Evolutionary conservation across 495 filamentous ascomycete genomes (phyloP).

Genomic region (Penicillium maclennaniae): DNA sequence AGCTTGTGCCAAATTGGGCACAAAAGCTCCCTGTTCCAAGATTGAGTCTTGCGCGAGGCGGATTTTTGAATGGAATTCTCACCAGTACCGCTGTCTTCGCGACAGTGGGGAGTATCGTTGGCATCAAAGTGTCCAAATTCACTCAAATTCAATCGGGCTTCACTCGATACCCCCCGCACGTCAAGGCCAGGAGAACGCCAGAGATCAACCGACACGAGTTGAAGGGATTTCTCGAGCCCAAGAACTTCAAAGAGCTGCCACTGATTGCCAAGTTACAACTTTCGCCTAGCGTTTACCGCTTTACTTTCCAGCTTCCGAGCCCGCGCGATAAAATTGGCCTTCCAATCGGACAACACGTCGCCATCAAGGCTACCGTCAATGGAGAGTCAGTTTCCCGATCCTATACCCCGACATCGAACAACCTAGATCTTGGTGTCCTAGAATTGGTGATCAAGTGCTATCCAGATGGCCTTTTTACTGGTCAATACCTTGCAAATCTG

Average conservation of each 20-base stretch:
- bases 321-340: conserved; percentile 40
- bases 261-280: conserved; percentile 39
- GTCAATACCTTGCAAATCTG: conserved; percentile 36
- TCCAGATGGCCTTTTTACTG: conserved; percentile 36
- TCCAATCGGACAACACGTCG: conserved; percentile 51
- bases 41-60: background rate
- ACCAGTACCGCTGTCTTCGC: conserved; percentile 14
- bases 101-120: background rate
- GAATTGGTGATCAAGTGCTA: conserved; percentile 44
- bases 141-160: conserved; percentile 30
- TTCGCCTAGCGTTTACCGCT: conserved; percentile 42
- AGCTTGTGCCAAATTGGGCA: background rate
- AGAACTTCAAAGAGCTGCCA: conserved; percentile 42
- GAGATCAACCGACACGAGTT: conserved; percentile 27
- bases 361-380: conserved; percentile 41
- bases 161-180: conserved; percentile 32
- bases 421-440: conserved; percentile 38
- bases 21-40: background rate
- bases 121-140: conserved; percentile 18
- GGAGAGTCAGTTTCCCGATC: conserved; percentile 40
- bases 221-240: conserved; percentile 40
- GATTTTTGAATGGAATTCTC: background rate
- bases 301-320: conserved; percentile 45
- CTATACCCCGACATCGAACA: conserved; percentile 46
- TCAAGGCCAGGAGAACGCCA: conserved; percentile 20